Conservation (phyloP, 441 rosid species). For the Eutrema salsugineum region DNA sequence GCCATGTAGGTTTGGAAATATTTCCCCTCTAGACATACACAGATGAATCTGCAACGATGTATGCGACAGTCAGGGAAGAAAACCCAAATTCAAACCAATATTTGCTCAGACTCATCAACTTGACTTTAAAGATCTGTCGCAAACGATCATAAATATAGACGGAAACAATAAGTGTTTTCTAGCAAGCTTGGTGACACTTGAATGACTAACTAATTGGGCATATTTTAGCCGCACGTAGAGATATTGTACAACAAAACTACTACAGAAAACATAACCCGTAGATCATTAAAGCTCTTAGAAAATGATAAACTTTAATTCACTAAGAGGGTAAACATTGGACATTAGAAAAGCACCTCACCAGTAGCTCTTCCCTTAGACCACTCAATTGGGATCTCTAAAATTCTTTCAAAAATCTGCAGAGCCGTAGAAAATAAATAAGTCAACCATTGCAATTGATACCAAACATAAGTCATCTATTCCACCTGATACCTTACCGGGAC, state of each 20-base stretch:
- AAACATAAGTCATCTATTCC: slow-evolving; percentile 10
- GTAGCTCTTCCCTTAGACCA: slow-evolving; percentile 98
- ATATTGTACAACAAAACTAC: background rate
- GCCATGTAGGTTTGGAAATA: slow-evolving; percentile 96
- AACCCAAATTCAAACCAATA: background rate
- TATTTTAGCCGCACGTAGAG: background rate
- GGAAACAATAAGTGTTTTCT: slow-evolving; percentile 8
- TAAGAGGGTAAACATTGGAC: slow-evolving; percentile 24
- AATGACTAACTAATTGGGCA: background rate
- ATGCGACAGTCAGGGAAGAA: slow-evolving; percentile 12
- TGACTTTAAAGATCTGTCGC: background rate
- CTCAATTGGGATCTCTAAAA: slow-evolving; percentile 82
- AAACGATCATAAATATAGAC: background rate
- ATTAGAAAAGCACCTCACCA: slow-evolving; percentile 99
- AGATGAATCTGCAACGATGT: slow-evolving; percentile 71
- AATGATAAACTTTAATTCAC: background rate
- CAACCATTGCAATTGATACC: slow-evolving; percentile 22
- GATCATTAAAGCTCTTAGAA: background rate
- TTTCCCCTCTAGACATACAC: slow-evolving; percentile 97
- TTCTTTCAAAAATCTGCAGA: slow-evolving; percentile 91
- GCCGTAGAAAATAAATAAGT: slow-evolving; percentile 26
- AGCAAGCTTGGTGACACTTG: slow-evolving; percentile 3
- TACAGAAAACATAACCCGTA: background rate
- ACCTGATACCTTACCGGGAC: slow-evolving; percentile 81
- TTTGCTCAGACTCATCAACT: background rate